phyloP scores from a whole-genome alignment of 2,329 filamentous ascomycete genomes.

The Aspergillus pseudoglaucus region DNA sequence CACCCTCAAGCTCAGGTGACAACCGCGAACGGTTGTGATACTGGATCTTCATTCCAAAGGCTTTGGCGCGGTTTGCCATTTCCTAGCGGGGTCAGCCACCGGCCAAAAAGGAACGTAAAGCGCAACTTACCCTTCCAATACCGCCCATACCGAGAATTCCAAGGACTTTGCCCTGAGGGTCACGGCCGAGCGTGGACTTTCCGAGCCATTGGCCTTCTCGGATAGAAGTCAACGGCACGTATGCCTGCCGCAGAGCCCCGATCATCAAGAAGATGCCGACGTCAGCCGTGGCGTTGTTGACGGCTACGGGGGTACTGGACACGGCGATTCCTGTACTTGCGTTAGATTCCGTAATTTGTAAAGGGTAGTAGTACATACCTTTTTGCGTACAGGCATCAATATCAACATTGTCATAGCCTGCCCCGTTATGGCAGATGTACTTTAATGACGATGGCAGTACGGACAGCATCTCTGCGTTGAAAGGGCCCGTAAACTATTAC shows the following conservation, averaged over 20 bases:
- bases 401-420: slow-evolving; percentile 57
- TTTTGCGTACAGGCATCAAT: slow-evolving; percentile 46
- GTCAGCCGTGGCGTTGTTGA: slow-evolving; percentile 43
- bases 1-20: slow-evolving; percentile 34
- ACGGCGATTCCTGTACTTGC: slow-evolving; percentile 28
- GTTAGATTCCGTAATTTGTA: background rate
- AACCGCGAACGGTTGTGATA: slow-evolving; percentile 43
- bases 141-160: slow-evolving; percentile 45
- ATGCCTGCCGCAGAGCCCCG: slow-evolving; percentile 40
- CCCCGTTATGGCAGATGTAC: slow-evolving; percentile 51
- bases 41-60: slow-evolving; percentile 43
- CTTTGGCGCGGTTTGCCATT: slow-evolving; percentile 39
- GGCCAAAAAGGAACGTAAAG: background rate
- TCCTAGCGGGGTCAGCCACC: slow-evolving; percentile 26
- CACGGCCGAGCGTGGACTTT: slow-evolving; percentile 36
- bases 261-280: slow-evolving; percentile 44
- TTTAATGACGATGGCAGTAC: slow-evolving; percentile 41
- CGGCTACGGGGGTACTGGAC: slow-evolving; percentile 41
- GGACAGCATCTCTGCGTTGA: slow-evolving; percentile 43
- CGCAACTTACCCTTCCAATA: slow-evolving; percentile 37
- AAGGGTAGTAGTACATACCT: slow-evolving; percentile 15
- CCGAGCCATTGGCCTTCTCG: slow-evolving; percentile 39
- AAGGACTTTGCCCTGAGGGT: slow-evolving; percentile 40
- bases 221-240: slow-evolving; percentile 36
- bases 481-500: slow-evolving; percentile 39